Percentiles rank a stretch among this genome's conserved stretches.
phyloP scores from a whole-genome alignment of 345 rosid genomes.

The Angophora floribunda region DNA sequence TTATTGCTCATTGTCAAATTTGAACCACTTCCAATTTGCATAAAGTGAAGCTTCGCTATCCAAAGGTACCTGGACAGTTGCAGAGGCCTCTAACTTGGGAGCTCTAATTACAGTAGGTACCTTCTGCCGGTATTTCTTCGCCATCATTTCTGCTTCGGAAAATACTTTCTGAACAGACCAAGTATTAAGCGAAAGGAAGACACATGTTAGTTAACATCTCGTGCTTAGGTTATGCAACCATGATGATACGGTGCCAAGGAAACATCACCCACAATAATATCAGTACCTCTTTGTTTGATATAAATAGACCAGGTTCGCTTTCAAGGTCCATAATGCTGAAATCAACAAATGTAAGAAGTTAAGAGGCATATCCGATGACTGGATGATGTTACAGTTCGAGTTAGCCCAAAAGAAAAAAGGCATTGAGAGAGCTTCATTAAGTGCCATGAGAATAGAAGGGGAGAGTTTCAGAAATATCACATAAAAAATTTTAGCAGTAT shows the following conservation, averaged over 20 bases:
- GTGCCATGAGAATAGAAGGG: neutral
- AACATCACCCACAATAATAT: neutral
- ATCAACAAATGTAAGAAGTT: neutral
- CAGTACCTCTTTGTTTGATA: constrained; percentile 66
- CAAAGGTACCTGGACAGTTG: constrained; percentile 21
- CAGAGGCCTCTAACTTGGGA: constrained; percentile 14
- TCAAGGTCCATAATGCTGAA: constrained; percentile 83
- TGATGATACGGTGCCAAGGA: neutral
- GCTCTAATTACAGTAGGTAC: constrained; percentile 16
- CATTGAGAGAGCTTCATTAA: neutral
- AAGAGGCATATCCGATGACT: neutral
- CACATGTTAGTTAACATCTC: neutral
- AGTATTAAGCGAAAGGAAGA: neutral
- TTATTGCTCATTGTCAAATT: constrained; percentile 34
- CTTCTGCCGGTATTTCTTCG: constrained; percentile 59
- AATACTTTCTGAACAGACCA: constrained; percentile 47
- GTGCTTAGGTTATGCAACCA: neutral
- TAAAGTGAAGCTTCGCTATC: constrained; percentile 43
- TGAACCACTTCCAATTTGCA: constrained; percentile 95
- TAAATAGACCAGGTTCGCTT: constrained; percentile 80
- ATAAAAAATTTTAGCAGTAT: neutral
- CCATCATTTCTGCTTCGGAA: constrained; percentile 85
- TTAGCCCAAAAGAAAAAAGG: neutral
- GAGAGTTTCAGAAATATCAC: neutral
- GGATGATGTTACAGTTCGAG: neutral